Conservation (phyloP, 1,284 basidiomycete genomes). For the Phlebopus sp. region DNA sequence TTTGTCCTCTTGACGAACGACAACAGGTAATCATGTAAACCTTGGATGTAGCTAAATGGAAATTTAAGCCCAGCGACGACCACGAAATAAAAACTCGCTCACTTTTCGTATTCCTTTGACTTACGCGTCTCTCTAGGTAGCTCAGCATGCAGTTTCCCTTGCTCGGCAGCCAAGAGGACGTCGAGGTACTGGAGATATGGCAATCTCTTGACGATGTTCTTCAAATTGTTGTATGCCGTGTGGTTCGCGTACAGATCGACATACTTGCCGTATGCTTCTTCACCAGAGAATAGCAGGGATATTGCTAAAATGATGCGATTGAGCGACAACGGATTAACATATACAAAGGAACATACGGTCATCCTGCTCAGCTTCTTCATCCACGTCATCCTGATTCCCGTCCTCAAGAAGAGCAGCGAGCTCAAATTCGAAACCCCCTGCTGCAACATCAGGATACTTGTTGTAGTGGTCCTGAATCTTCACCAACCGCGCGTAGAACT, state of each 20-base stretch:
- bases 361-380: conserved; percentile 75
- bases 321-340: conserved; percentile 2
- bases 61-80: conserved; percentile 12
- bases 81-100: conserved; percentile 31
- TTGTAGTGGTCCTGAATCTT: conserved; percentile 95
- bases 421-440: conserved; percentile 79
- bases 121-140: conserved; percentile 71
- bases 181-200: conserved; percentile 93
- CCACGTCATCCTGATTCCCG: conserved; percentile 61
- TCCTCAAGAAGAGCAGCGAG: conserved; percentile 78
- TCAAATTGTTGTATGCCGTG: conserved; percentile 87
- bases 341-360: conserved; percentile 57
- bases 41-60: conserved; percentile 69
- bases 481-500: conserved; percentile 93
- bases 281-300: conserved; percentile 89
- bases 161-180: conserved; percentile 61
- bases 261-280: conserved; percentile 94
- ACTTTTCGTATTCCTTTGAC: conserved; percentile 80
- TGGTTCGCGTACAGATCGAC: conserved; percentile 92
- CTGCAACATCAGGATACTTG: conserved; percentile 88
- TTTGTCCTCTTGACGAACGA: conserved; percentile 87
- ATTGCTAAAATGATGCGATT: conserved; percentile 55
- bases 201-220: conserved; percentile 74
- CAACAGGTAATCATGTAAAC: conserved; percentile 80
- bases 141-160: conserved; percentile 63